Evolutionary conservation across 2,329 filamentous ascomycete species (phyloP), one percentile per base, ranked within the genome.

Genomic region (Cryoendolithus antarcticus): DNA sequence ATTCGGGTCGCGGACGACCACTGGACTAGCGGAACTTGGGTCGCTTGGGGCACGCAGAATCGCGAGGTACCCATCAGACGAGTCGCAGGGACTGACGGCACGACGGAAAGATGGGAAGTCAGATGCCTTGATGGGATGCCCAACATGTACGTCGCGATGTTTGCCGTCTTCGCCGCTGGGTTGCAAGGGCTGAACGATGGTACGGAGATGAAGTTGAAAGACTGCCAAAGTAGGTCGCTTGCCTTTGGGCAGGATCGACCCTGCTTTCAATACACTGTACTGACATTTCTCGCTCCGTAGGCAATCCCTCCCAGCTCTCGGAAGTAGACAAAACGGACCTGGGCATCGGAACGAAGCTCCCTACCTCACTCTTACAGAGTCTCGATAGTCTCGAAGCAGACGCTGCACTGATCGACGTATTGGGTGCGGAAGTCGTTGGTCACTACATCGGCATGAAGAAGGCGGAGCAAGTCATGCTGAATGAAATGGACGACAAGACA

Each of bases 11-110:
- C 63, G 1, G 77, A 86, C 38, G 72, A 82, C n/a, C 66, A 65
- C 42, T 91, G 83, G 84, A 73, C 82, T 0, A 82, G 82, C n/a
- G 82, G 82, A 0, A 73, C 77, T 6, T 88, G 80, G 77, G 72
- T 88, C 0, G 65, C 79, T 0, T 93, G 83, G 84, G 85, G 85
- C 9, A 82, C 76, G 4, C 78, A 91, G 60, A 91, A 91, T 57
- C 75, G 82, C 11, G 82, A 89, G 62, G 69, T 75, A 4, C 80
- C 84, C 1, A 64, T 93, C 7, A 72, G 84, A 9, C 78, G 80
- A 55, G 71, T 86, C 4, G 34, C 37, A 1, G 29, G 13, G 31
- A 32, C 30, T 45, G 34, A 32, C 30, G 24, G n/a, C 21, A 29
- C 35, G 63, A 65, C 3, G 63, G 58, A 2, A 76, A 79, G 85